phyloP scores from a whole-genome alignment of 2,329 filamentous ascomycete genomes.

The Ascochyta pisi region DNA sequence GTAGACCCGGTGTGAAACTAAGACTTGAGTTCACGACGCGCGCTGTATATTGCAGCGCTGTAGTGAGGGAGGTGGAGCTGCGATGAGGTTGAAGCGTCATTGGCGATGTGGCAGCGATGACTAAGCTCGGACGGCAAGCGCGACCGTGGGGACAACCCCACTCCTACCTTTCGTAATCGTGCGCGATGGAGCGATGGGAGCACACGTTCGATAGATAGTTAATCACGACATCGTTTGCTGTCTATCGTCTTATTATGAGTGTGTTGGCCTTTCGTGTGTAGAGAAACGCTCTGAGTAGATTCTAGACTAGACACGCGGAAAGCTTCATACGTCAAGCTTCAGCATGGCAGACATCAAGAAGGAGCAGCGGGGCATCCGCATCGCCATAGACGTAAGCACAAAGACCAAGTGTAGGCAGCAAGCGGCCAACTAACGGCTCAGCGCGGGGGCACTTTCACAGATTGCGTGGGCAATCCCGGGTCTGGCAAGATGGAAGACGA shows the following conservation, averaged over 20 bases:
- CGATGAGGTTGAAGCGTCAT: background rate
- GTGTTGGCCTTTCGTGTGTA: background rate
- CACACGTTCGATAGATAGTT: background rate
- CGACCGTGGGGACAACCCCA: slow-evolving; percentile 3
- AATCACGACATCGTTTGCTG: background rate
- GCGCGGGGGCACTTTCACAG: slow-evolving; percentile 89
- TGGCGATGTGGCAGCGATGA: slow-evolving; percentile 1
- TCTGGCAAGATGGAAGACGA: slow-evolving; percentile 74
- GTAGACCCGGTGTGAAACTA: too few species aligned
- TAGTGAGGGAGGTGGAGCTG: background rate
- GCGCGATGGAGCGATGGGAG: background rate
- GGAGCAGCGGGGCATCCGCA: slow-evolving; percentile 68
- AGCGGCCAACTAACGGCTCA: slow-evolving; percentile 37
- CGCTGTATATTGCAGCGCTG: too few species aligned
- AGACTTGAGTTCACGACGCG: too few species aligned
- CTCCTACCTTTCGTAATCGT: background rate
- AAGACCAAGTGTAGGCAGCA: slow-evolving; percentile 2
- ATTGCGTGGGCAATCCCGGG: slow-evolving; percentile 83
- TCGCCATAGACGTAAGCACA: slow-evolving; percentile 66
- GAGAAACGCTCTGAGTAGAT: background rate
- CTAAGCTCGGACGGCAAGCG: background rate
- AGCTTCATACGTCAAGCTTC: background rate
- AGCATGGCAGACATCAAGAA: slow-evolving; percentile 38
- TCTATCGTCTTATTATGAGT: background rate
- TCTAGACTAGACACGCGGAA: background rate